These are phyloP conservation scores for Suillus cothurnatus DNA, from an alignment of 768 basidiomycete species.

Conservation along the genomic window DNA sequence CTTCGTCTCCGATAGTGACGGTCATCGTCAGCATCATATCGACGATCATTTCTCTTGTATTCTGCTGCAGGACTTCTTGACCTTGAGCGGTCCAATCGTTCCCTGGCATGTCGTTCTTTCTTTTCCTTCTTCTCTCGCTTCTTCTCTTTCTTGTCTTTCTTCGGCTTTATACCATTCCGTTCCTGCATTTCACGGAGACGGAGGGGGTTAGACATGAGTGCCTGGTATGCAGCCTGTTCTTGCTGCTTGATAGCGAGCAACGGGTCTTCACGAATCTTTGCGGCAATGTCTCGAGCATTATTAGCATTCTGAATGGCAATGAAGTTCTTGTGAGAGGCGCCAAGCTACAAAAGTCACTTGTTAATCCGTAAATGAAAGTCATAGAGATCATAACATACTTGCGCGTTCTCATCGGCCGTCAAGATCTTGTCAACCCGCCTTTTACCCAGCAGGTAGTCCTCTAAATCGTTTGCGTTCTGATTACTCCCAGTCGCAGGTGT, in stretches of 20 bases:
- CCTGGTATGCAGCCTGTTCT: conserved; percentile 90
- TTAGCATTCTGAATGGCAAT: conserved; percentile 97
- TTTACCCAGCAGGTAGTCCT: conserved; percentile 97
- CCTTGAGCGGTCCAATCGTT: conserved; percentile 33
- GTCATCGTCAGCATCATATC: conserved; percentile 16
- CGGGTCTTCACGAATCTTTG: conserved; percentile 97
- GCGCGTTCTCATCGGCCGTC: conserved; percentile 89
- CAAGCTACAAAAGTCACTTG: conserved; percentile 51
- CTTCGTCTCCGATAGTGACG: conserved; percentile 27
- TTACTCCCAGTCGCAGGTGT: conserved; percentile 91
- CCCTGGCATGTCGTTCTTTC: conserved; percentile 27
- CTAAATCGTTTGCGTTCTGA: conserved; percentile 87
- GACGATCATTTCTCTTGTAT: conserved; percentile 25
- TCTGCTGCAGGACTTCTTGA: conserved; percentile 35
- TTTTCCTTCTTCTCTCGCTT: conserved; percentile 57
- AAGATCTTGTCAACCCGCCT: conserved; percentile 97
- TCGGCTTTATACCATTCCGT: conserved; percentile 77
- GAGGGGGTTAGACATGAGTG: conserved; percentile 83
- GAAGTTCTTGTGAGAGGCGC: conserved; percentile 88
- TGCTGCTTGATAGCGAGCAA: conserved; percentile 97
- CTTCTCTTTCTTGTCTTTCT: conserved; percentile 71
- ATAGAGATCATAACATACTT: conserved; percentile 45
- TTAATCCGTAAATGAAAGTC: conserved; percentile 6
- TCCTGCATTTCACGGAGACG: conserved; percentile 82
- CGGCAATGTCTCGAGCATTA: conserved; percentile 78